Conservation (phyloP, 2,329 filamentous ascomycete species). For the Huntiella omanensis region DNA sequence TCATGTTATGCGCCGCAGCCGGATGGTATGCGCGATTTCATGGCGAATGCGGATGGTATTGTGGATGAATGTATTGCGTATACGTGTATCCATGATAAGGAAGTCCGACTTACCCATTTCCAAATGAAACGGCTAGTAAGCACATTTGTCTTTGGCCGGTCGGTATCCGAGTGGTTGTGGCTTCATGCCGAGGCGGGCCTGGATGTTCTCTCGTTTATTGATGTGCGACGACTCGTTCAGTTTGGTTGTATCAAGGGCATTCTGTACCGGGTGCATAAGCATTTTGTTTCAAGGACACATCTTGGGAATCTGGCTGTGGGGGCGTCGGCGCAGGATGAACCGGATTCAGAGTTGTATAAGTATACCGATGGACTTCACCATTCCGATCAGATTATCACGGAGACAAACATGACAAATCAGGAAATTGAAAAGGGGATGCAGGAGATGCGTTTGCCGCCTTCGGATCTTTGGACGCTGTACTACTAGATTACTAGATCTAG, state of each 20-base stretch:
- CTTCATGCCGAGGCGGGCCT: conserved; percentile 48
- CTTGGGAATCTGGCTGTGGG: conserved; percentile 36
- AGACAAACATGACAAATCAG: conserved; percentile 49
- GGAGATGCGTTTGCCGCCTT: conserved; percentile 30
- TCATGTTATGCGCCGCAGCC: conserved; percentile 73
- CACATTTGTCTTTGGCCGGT: conserved; percentile 62
- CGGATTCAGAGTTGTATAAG: conserved; percentile 36
- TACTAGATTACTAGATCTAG: conserved; percentile 18
- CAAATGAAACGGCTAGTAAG: conserved; percentile 70
- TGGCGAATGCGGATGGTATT: conserved; percentile 52
- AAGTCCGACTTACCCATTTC: conserved; percentile 33
- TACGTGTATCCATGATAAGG: conserved; percentile 33
- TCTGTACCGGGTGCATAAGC: conserved; percentile 82
- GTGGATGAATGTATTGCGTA: conserved; percentile 80
- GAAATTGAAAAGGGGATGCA: conserved; percentile 53
- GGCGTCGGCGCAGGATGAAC: conserved; percentile 23
- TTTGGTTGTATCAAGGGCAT: conserved; percentile 94
- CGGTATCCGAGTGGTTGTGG: conserved; percentile 73
- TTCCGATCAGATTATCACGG: conserved; percentile 69
- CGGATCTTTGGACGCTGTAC: conserved; percentile 36
- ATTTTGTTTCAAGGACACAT: conserved; percentile 53
- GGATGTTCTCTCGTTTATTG: conserved; percentile 54
- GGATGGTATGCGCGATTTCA: conserved; percentile 54
- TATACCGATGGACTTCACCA: conserved; percentile 59
- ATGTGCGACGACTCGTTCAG: conserved; percentile 79